Base-by-base conservation (phyloP, 2,329 filamentous ascomycete genomes). In the Monilinia polystroma region DNA sequence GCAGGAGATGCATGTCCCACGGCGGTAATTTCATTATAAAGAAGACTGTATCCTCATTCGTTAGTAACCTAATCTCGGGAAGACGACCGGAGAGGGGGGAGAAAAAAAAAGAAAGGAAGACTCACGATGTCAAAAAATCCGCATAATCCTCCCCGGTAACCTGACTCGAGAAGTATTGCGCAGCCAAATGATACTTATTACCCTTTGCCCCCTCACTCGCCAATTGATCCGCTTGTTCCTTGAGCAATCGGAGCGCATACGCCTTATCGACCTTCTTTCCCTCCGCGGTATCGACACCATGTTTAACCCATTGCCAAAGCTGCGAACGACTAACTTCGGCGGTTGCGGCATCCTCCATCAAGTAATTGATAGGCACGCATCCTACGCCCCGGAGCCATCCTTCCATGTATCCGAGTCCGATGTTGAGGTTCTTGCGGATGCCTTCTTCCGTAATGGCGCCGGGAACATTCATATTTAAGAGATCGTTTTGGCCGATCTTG, bases 321-420 rank as follows among this genome's bases (percentile, higher is more conserved):
- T 99, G 95, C 73, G 87, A 92, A 74, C 95, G 89, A 66, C 91
- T 96, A 6, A 99, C 95, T 79, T 99, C 95, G 60, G 95, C 95
- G 1, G 95, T 99, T 32, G 95, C 95, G 23, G 95, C 95, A 74
- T 98, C 95, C 82, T 99, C 95, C 94, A 98, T 98, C 66, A 98
- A 84, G 79, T 90, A 96, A 84, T 98, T 97, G 81, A 98, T 97
- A 59, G 95, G 95, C 64, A 98, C 93, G 75, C 95, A 99, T 67
- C 95, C 95, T 29, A 98, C 86, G 45, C 94, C 95, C 70, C 93
- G 90, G 68, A 98, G 84, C 95, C 95, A 99, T 69, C 92, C 95
- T 81, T 99, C 95, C 94, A 98, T 99, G 81, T 99, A 99, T 63
- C 91, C 90, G 7, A 99, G 87, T 51, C 94, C 95, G 72, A 99